phyloP scores from a whole-genome alignment of 306 rosid genomes.

The Vigna mungo region DNA sequence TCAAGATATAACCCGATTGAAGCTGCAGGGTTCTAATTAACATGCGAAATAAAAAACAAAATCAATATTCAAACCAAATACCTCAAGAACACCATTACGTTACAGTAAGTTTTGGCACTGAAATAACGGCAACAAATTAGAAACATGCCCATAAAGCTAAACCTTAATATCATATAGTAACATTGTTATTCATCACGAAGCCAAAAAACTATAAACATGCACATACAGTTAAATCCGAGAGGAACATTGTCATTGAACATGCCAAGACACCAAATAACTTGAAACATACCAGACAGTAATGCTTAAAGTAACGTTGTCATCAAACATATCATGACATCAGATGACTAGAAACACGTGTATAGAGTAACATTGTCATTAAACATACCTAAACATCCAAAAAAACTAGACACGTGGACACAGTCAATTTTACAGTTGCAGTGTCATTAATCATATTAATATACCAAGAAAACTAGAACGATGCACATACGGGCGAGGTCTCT shows the following conservation, averaged over 20 bases:
- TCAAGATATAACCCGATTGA: slow-evolving; percentile 85
- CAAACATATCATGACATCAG: neutral
- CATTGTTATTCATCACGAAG: neutral
- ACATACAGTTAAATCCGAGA: neutral
- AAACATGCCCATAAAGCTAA: neutral
- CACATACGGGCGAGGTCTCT: slow-evolving; percentile 68
- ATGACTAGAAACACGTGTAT: slow-evolving; percentile 38
- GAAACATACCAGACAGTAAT: slow-evolving; percentile 12
- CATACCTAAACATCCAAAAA: neutral
- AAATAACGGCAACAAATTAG: neutral
- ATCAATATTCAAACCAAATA: slow-evolving; percentile 34
- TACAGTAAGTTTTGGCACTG: neutral
- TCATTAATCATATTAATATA: slow-evolving; percentile 9
- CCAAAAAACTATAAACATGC: slow-evolving; percentile 22
- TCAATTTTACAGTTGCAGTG: slow-evolving; percentile 41
- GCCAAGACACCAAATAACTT: neutral
- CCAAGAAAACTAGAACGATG: slow-evolving; percentile 18
- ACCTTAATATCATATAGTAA: neutral
- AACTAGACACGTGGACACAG: slow-evolving; percentile 26
- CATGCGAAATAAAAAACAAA: slow-evolving; percentile 34
- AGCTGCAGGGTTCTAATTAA: slow-evolving; percentile 87
- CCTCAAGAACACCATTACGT: neutral
- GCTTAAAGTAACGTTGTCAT: neutral
- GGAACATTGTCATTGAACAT: neutral
- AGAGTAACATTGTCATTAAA: slow-evolving; percentile 43